Evolutionary conservation across 2,329 filamentous ascomycete genomes (phyloP), one percentile per base, ranked within the genome.

Genomic region (Myriangium duriaei): DNA sequence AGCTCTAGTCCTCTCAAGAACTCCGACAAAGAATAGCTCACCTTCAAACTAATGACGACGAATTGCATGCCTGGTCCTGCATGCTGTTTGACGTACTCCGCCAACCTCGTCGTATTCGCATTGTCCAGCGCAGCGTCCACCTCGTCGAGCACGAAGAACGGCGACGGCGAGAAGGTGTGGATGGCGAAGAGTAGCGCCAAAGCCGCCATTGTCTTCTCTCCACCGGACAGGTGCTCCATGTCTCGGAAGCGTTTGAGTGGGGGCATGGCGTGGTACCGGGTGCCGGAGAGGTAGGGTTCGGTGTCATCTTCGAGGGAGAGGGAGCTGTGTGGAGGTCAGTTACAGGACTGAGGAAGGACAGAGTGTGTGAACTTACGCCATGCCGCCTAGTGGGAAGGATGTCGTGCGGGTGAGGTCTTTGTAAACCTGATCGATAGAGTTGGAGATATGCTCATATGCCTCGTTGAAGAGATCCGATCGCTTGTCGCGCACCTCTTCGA

Each of bases 211-310:
- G 91, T 98, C 69, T 98, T 98, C 63, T 98, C 91, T 40, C 91
- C 91, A 51, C 91, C 91, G 1, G 85, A 94, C 7, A 98, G 68
- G 57, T 95, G 91, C 60, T 98, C 91, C 91, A 98, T 98, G 59
- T 98, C 92, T 51, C 91, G 76, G 73, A 98, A 98, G 32, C 91
- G 85, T 65, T 98, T 98, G 45, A 95, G 75, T 1, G 91, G 91
- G 13, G 91, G 91, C 87, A 96, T 98, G 45, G 91, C 92, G 57
- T 96, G 87, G 62, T 98, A 98, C 56, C 94, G 95, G 62, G 98
- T 86, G 19, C 91, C 91, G 29, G 83, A 85, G 3, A 95, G 74
- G 58, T 96, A 98, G 1, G 91, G 91, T 53, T 93, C 88, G 46
- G 94, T 86, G n/a, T 80, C 83, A 57, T 98, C 88, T 56, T 94